These are phyloP conservation scores for Castanopsis chinensis DNA, from an alignment of 306 rosid species.

Conservation along the genomic window DNA sequence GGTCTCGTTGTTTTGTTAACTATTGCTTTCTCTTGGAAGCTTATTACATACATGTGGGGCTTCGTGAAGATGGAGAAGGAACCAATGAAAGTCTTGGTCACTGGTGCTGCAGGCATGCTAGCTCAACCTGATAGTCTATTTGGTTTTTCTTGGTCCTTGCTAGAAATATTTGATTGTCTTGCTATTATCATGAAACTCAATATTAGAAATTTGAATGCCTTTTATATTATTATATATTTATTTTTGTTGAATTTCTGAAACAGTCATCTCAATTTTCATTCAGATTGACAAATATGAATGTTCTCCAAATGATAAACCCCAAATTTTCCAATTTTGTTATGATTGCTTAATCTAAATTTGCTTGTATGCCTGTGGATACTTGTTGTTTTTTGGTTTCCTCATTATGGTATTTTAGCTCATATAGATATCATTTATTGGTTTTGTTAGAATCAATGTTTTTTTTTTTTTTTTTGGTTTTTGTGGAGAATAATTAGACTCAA, in stretches of 20 bases:
- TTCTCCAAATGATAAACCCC: not conserved
- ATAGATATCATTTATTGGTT: no score
- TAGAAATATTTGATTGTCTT: no score
- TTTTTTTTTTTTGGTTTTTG: no score
- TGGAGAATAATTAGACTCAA: no score
- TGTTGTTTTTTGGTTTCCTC: not conserved
- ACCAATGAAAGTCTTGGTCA: slow-evolving; percentile 69
- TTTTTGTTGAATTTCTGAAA: not conserved
- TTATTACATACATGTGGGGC: slow-evolving; percentile 60
- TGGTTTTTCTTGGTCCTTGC: not conserved
- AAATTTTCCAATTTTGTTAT: not conserved
- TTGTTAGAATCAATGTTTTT: no score
- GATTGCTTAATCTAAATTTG: not conserved
- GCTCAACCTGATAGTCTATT: not conserved
- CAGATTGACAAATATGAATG: not conserved
- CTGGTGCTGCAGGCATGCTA: slow-evolving; percentile 82
- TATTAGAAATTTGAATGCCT: not conserved
- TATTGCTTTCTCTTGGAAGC: slow-evolving; percentile 62
- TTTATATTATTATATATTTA: not conserved
- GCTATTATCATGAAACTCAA: not conserved
- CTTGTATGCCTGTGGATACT: no score
- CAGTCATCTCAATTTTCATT: not conserved
- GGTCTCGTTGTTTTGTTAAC: slow-evolving; percentile 43
- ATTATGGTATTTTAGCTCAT: no score
- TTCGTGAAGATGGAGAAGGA: slow-evolving; percentile 59